Base-by-base conservation (phyloP, 495 filamentous ascomycete genomes). In the Rhypophila decipiens region DNA sequence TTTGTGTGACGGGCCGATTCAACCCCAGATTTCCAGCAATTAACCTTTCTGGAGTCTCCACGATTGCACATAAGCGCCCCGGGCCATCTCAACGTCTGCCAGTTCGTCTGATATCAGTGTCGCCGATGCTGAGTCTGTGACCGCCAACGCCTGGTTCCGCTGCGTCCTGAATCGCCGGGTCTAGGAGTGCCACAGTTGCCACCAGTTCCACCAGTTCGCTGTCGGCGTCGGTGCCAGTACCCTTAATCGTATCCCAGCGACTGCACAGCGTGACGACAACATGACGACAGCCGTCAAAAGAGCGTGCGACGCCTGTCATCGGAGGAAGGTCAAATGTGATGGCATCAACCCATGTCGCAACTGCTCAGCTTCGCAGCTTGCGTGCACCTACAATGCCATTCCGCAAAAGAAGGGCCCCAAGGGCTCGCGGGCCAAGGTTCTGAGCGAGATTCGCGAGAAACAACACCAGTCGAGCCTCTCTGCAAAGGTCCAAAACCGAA, bases 341-440 rank as follows among this genome's bases (percentile, higher is more conserved):
- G 80, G 78, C 44, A 72, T 79, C 57, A 80, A 76, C 56, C 79
- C 84, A n/a, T 88, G 84, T 64, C 77, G 76, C 38, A 85, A 86
- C 59, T 89, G 86, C 63, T 70, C 72, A 22, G 72, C 75, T 19
- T 80, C 83, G 7, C 79, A 82, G 44, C 68, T 93, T 24, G 71
- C 71, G 2, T 90, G 87, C 72, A 89, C 85, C 15, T 87, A 87
- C 73, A 82, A 88, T 69, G 78, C 84, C n/a, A 81, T 89, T 38
- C 87, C 85, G 0, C 86, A 87, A 67, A 90, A 89, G 69, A 90
- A 90, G 66, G 88, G 87, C 0, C 86, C 86, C 24, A 90, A 91
- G 64, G 86, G 87, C 46, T 84, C 79, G 54, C 70, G 86, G 44
- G 87, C 88, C 34, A 91, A 88, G 67, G 82, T 90, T 42, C 87